phyloP scores from a whole-genome alignment of 805 yeast genomes.

The Kuraishia cidri region DNA sequence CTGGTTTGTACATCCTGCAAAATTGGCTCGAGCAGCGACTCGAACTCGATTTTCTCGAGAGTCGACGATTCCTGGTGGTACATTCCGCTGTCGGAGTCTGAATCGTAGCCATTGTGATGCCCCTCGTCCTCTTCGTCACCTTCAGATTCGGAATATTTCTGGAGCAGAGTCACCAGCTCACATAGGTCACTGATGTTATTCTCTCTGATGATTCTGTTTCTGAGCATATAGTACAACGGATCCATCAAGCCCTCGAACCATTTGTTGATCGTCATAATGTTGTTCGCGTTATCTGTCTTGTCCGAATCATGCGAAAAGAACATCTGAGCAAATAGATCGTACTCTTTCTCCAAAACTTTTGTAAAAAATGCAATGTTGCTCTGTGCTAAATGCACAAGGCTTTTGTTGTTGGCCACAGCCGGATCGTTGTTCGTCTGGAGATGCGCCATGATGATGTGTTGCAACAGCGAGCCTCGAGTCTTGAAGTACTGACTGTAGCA shows the following conservation, averaged over 20 bases:
- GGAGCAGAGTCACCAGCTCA: conserved; percentile 64
- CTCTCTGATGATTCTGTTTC: conserved; percentile 65
- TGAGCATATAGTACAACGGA: conserved; percentile 64
- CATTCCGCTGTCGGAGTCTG: conserved; percentile 8
- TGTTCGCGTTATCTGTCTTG: conserved; percentile 15
- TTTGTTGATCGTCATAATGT: conserved; percentile 29
- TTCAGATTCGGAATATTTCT: conserved; percentile 58
- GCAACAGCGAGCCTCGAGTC: conserved; percentile 41
- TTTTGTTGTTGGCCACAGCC: conserved; percentile 14
- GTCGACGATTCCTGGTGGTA: conserved; percentile 9
- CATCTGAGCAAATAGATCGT: conserved; percentile 42
- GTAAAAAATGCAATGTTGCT: conserved; percentile 51
- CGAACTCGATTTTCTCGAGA: conserved; percentile 31
- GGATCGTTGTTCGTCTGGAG: conserved; percentile 9
- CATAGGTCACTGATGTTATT: conserved; percentile 59
- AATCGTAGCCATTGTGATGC: conserved; percentile 6
- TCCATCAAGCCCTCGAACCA: conserved; percentile 65
- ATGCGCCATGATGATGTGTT: conserved; percentile 21
- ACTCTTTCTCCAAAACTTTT: conserved; percentile 54
- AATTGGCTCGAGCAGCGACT: conserved; percentile 59
- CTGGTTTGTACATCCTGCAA: conserved; percentile 73
- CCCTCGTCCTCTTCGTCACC: conserved; percentile 22
- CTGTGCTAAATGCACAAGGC: conserved; percentile 54
- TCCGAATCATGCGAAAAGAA: conserved; percentile 25
- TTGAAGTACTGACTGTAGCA: conserved; percentile 56